These are phyloP conservation scores for Beauveria pseudobassiana DNA, from an alignment of 2,329 filamentous ascomycete genomes.

Conservation along the genomic window DNA sequence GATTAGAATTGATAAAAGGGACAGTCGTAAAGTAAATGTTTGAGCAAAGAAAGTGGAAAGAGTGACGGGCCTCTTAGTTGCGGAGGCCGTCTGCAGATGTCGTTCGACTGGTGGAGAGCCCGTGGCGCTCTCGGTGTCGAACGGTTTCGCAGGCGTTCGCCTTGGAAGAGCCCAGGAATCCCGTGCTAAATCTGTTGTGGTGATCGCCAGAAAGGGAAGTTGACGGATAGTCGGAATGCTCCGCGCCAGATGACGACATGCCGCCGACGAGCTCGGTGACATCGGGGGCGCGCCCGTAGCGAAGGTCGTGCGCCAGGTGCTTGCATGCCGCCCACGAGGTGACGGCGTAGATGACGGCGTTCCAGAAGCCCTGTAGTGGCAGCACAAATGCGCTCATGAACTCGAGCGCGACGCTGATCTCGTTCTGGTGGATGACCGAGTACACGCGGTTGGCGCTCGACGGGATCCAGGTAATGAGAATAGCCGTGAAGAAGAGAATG, in stretches of 20 bases:
- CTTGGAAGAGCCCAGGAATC: conserved; percentile 14
- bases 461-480: conserved; percentile 69
- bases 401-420: conserved; percentile 52
- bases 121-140: conserved; percentile 45
- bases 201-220: neutral
- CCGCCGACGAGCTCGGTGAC: conserved; percentile 28
- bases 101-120: conserved; percentile 34
- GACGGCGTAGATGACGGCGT: conserved; percentile 66
- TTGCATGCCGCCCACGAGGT: conserved; percentile 61
- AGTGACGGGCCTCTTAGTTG: neutral
- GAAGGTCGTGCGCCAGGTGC: conserved; percentile 33
- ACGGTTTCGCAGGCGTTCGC: conserved; percentile 19
- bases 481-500: conserved; percentile 62
- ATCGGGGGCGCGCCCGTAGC: conserved; percentile 20
- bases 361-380: conserved; percentile 80
- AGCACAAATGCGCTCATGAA: conserved; percentile 67
- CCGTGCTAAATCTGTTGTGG: conserved; percentile 14
- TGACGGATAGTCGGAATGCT: neutral
- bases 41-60: neutral
- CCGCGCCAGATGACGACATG: conserved; percentile 11
- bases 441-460: conserved; percentile 73
- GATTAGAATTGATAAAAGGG: neutral
- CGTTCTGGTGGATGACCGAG: conserved; percentile 50
- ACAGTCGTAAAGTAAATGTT: neutral
- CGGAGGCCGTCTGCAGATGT: conserved; percentile 25